Evolutionary conservation across 2,329 filamentous ascomycete genomes (phyloP).

Genomic region (Penicillium sp.): DNA sequence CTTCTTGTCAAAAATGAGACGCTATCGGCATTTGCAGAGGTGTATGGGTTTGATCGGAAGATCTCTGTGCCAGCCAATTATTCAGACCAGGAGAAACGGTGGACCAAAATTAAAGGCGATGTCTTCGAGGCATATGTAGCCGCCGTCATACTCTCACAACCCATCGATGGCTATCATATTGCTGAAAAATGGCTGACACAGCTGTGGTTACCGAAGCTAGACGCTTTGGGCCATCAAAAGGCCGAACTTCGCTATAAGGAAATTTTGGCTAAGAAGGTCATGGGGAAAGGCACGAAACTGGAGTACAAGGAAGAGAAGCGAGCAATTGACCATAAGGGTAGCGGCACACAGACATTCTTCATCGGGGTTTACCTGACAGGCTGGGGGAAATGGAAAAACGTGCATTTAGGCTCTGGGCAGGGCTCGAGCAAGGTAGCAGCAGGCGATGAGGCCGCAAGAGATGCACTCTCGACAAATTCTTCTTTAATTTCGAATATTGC

Average conservation of each 20-base stretch:
- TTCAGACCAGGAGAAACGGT: conserved; percentile 50
- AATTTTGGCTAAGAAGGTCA: conserved; percentile 52
- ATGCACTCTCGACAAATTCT: conserved; percentile 38
- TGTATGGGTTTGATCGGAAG: conserved; percentile 68
- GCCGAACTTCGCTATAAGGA: conserved; percentile 52
- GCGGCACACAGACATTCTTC: conserved; percentile 42
- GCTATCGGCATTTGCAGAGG: conserved; percentile 64
- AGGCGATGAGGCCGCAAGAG: conserved; percentile 45
- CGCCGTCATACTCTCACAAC: conserved; percentile 69
- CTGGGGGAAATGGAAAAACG: conserved; percentile 44
- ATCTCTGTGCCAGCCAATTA: conserved; percentile 56
- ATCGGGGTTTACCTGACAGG: conserved; percentile 49
- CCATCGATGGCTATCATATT: conserved; percentile 58
- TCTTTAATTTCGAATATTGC: conserved; percentile 41
- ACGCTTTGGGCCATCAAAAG: conserved; percentile 30
- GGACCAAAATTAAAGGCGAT: conserved; percentile 75
- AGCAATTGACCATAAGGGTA: conserved; percentile 30
- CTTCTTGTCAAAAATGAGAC: conserved; percentile 77
- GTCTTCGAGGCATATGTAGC: conserved; percentile 90
- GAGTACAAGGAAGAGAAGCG: conserved; percentile 54
- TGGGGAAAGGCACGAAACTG: conserved; percentile 58
- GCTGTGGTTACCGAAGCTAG: conserved; percentile 68
- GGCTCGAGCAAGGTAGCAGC: conserved; percentile 46
- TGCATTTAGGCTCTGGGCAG: conserved; percentile 45
- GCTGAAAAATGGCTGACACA: conserved; percentile 69